Percentiles rank a stretch among this genome's conserved stretches.
Conservation (phyloP, 1,139 yeast species). For the Yamadazyma siamensis region DNA sequence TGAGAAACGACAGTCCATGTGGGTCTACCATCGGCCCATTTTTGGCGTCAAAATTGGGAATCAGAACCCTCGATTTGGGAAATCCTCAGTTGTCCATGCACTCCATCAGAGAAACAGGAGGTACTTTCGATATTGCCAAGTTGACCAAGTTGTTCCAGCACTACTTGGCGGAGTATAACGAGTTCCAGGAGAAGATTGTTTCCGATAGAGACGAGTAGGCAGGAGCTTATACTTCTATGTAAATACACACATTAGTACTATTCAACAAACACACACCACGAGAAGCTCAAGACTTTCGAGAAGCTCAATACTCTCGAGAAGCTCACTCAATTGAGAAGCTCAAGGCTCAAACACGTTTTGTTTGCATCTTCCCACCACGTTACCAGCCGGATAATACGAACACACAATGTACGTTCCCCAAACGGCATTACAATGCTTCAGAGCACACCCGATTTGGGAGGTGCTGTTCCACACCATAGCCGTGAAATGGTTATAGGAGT, state of each 20-base stretch:
- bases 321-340: too few species aligned
- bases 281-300: too few species aligned
- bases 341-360: constrained; percentile 23
- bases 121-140: constrained; percentile 66
- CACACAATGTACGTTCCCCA: constrained; percentile 60
- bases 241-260: background rate
- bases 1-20: constrained; percentile 87
- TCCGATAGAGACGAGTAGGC: constrained; percentile 16
- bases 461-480: constrained; percentile 39
- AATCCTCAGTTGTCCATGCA: constrained; percentile 96
- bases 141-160: constrained; percentile 60
- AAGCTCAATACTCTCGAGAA: too few species aligned
- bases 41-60: constrained; percentile 82
- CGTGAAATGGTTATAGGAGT: constrained; percentile 37
- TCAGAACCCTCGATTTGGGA: constrained; percentile 87
- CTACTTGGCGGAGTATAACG: constrained; percentile 47
- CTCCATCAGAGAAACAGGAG: constrained; percentile 91
- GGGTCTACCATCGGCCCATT: constrained; percentile 98
- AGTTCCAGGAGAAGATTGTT: constrained; percentile 26
- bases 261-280: too few species aligned
- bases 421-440: constrained; percentile 36
- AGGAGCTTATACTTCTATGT: background rate
- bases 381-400: constrained; percentile 62
- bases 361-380: constrained; percentile 37
- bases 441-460: constrained; percentile 36